A percentile compares a stretch with the other conserved stretches of the same genome.
These are phyloP conservation scores for Mariannaea sp. DNA, from an alignment of 2,329 filamentous ascomycete genomes.

Conservation along the genomic window DNA sequence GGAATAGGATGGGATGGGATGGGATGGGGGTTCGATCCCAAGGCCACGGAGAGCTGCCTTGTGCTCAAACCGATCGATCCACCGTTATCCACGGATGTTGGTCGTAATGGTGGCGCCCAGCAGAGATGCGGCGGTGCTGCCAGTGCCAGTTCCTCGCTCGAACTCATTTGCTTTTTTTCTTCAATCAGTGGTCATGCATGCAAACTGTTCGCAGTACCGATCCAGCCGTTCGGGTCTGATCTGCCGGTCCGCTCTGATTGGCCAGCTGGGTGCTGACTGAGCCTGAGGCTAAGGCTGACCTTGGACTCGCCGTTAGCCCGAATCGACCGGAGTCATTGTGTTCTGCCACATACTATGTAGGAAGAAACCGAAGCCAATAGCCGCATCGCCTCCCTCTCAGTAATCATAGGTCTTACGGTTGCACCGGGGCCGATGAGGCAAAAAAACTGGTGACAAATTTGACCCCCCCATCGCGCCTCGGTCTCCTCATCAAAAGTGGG, in stretches of 20 bases:
- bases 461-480: not conserved
- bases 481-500: slow-evolving; percentile 9
- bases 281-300: not conserved
- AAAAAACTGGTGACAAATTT: not conserved
- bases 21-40: slow-evolving; percentile 15
- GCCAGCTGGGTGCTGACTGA: not conserved
- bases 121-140: too few relatives aligned
- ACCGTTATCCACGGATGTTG: slow-evolving; percentile 4
- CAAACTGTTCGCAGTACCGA: slow-evolving; percentile 4
- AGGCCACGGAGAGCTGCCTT: not conserved
- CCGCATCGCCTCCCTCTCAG: not conserved
- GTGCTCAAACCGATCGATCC: slow-evolving; percentile 20
- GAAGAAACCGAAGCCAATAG: too few relatives aligned
- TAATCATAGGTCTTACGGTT: not conserved
- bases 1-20: too few relatives aligned
- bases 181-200: not conserved
- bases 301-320: not conserved
- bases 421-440: slow-evolving; percentile 13
- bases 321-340: not conserved
- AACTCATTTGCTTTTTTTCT: not conserved
- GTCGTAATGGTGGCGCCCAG: not conserved
- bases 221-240: slow-evolving; percentile 12
- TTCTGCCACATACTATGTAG: too few relatives aligned
- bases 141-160: too few relatives aligned
- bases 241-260: slow-evolving; percentile 1